Evolutionary conservation across 1,284 basidiomycete genomes (phyloP), one percentile per base, ranked within the genome.

Genomic region (Cystobasidiaceae sp.): DNA sequence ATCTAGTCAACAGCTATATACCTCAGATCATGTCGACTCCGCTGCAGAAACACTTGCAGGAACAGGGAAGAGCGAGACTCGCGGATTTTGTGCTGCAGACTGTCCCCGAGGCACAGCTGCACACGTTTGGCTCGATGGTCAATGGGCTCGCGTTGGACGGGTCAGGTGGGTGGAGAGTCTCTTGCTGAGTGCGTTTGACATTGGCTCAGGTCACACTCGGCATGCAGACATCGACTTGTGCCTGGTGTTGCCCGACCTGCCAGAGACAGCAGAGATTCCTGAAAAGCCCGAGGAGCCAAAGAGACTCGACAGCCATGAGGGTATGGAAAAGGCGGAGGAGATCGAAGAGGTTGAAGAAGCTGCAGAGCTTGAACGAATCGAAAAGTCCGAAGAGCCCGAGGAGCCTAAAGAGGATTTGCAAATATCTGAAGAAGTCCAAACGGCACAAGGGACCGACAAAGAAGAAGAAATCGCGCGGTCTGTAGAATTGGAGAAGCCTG

Each of bases 191-290:
- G 28, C 48, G 33, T 30, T 17, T 50, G 48, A 25, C 17, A 45
- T 7, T 23, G n/a, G n/a, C n/a, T 7, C n/a, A 8, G 25, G n/a
- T 19, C n/a, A 19, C n/a, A 23, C 43, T 30, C 6, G 25, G 8
- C 32, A 9, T 3, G 28, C 51, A 56, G 54, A 56, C 23, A 23
- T 56, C 11, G 54, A 56, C 27, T 23, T 56, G 17, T 56, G 54
- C 23, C 54, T 56, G 6, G 54, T 56, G 4, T n/a, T 43, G 21
- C 39, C 21, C 3, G 37, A 43, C 11, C n/a, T n/a, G n/a, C n/a
- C n/a, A n/a, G n/a, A n/a, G n/a, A n/a, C n/a, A n/a, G n/a, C n/a
- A n/a, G n/a, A n/a, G n/a, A n/a, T n/a, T n/a, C n/a, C n/a, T n/a
- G n/a, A n/a, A n/a, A n/a, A n/a, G n/a, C n/a, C n/a, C n/a, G n/a